Percentiles rank a stretch among this genome's conserved stretches.
Conservation (phyloP, 495 filamentous ascomycete species). For the Lineolata rhizophorae region DNA sequence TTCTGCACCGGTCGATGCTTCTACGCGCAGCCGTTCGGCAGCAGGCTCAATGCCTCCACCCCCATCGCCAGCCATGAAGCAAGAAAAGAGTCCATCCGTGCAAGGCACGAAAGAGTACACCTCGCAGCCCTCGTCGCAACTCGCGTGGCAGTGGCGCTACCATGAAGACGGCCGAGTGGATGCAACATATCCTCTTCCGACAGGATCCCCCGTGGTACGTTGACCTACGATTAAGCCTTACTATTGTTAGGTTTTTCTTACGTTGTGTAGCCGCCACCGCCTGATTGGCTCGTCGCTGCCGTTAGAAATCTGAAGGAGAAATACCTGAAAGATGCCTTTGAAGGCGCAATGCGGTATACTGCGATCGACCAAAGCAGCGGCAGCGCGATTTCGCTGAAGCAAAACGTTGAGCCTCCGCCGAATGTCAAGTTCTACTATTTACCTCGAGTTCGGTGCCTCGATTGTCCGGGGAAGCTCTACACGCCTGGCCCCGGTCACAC, state of each 20-base stretch:
- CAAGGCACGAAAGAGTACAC: too few species aligned
- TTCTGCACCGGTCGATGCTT: too few species aligned
- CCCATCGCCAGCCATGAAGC: too few species aligned
- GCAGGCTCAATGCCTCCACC: too few species aligned
- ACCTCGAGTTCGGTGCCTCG: conserved; percentile 69
- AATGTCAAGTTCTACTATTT: conserved; percentile 51
- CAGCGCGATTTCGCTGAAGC: conserved; percentile 24
- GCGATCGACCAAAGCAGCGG: conserved; percentile 47
- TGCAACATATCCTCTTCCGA: conserved; percentile 7
- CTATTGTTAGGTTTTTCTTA: neutral
- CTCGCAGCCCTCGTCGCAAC: too few species aligned
- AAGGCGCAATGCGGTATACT: conserved; percentile 69
- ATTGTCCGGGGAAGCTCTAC: conserved; percentile 87
- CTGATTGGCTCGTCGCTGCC: conserved; percentile 52
- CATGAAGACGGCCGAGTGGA: conserved; percentile 11
- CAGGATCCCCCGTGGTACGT: too few species aligned
- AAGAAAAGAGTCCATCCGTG: too few species aligned
- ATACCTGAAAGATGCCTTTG: conserved; percentile 62
- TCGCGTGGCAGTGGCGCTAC: conserved; percentile 11
- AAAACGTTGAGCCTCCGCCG: conserved; percentile 24
- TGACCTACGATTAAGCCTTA: too few species aligned
- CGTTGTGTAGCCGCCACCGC: conserved; percentile 41
- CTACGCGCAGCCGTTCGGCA: too few species aligned
- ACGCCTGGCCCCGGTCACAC: conserved; percentile 66
- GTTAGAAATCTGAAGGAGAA: conserved; percentile 36